These are phyloP conservation scores for Gomphus sp. DNA, from an alignment of 1,284 basidiomycete species.

Conservation along the genomic window DNA sequence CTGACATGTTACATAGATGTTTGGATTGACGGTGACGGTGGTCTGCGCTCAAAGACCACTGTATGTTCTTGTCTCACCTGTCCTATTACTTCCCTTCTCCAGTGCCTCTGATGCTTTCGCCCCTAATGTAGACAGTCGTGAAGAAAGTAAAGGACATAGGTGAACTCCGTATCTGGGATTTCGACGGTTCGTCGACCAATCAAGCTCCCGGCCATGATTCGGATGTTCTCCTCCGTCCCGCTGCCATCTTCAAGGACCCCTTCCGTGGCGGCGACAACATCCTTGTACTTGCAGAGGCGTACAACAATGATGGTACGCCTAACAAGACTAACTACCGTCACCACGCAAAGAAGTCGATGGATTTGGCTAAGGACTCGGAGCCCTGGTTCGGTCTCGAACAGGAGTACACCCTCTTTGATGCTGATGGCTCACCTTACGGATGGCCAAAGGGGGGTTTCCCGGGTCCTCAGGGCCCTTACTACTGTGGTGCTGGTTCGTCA, in stretches of 20 bases:
- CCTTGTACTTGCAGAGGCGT: slow-evolving; percentile 92
- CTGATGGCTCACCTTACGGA: slow-evolving; percentile 85
- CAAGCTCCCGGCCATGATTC: slow-evolving; percentile 94
- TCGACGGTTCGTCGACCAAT: slow-evolving; percentile 96
- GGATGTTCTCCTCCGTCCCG: slow-evolving; percentile 96
- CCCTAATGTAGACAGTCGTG: slow-evolving; percentile 54
- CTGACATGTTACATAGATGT: slow-evolving; percentile 52
- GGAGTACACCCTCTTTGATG: slow-evolving; percentile 97
- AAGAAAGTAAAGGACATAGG: slow-evolving; percentile 81
- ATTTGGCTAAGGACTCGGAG: slow-evolving; percentile 67
- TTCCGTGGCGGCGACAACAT: slow-evolving; percentile 99
- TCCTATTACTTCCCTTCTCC: not conserved
- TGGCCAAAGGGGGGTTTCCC: slow-evolving; percentile 99
- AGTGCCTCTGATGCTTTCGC: not conserved
- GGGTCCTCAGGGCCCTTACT: slow-evolving; percentile 98
- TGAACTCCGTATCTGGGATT: slow-evolving; percentile 95
- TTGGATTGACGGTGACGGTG: slow-evolving; percentile 91
- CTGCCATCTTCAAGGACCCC: slow-evolving; percentile 96
- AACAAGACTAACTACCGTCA: slow-evolving; percentile 96
- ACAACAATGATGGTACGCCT: slow-evolving; percentile 98
- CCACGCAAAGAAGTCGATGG: slow-evolving; percentile 88
- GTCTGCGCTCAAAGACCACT: slow-evolving; percentile 91
- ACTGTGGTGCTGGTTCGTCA: slow-evolving; percentile 92
- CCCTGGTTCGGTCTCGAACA: slow-evolving; percentile 99
- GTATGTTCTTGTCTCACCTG: slow-evolving; percentile 29